Evolutionary conservation across 805 yeast genomes (phyloP).

Genomic region (Candida manassasensis): DNA sequence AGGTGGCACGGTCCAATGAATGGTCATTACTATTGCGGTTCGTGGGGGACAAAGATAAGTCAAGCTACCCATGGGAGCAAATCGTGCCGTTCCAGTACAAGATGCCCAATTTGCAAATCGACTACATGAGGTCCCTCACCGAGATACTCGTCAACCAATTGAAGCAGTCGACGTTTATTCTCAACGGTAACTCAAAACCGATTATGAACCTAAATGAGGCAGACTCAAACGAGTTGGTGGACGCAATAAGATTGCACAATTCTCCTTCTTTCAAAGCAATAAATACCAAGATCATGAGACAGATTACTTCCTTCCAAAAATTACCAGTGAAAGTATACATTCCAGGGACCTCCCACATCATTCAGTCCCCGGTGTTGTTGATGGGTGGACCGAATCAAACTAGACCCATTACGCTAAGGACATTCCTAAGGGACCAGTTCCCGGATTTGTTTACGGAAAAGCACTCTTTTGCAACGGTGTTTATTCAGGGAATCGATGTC

Average conservation of each 20-base stretch:
- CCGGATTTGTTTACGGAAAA: conserved; percentile 9
- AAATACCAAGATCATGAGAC: conserved; percentile 24
- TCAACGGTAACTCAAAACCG: conserved; percentile 72
- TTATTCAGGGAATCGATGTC: conserved; percentile 30
- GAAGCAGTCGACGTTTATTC: conserved; percentile 75
- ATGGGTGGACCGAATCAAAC: conserved; percentile 6
- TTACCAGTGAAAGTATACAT: conserved; percentile 49
- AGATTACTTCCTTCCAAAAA: conserved; percentile 20
- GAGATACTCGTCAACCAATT: conserved; percentile 70
- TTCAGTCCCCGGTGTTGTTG: conserved; percentile 22
- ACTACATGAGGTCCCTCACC: conserved; percentile 30
- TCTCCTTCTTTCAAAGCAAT: conserved; percentile 20
- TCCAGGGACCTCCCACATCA: conserved; percentile 31
- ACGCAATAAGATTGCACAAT: conserved; percentile 38
- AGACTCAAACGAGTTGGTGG: conserved; percentile 57
- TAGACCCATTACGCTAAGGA: conserved; percentile 9
- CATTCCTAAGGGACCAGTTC: conserved; percentile 11
- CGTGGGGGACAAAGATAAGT: conserved; percentile 3
- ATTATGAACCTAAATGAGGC: conserved; percentile 72
- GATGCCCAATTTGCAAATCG: conserved; percentile 9
- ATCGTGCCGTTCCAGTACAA: conserved; percentile 27
- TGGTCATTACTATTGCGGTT: conserved; percentile 42
- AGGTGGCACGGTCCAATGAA: conserved; percentile 7
- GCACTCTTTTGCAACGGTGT: conserved; percentile 11
- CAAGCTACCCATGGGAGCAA: conserved; percentile 23